phyloP scores from a whole-genome alignment of 352 stramenopile species.

The Pythium pyrilobum region DNA sequence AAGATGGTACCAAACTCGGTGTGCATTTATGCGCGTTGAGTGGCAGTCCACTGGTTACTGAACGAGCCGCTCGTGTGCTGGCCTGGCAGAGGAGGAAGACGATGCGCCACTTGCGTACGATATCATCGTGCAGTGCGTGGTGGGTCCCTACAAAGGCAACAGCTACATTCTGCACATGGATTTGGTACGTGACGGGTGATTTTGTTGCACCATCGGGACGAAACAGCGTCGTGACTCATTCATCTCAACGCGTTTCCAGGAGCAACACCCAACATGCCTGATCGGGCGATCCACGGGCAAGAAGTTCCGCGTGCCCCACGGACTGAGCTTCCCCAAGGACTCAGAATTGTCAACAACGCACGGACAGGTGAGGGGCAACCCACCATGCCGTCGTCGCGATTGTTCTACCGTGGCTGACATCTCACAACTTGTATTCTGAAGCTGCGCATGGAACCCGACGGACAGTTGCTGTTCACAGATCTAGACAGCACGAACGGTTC shows the following conservation, averaged over 20 bases:
- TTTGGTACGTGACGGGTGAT: slow-evolving; percentile 24
- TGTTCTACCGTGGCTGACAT: too few species aligned
- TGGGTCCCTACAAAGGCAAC: slow-evolving; percentile 53
- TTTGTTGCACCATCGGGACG: too few species aligned
- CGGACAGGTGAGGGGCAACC: slow-evolving; percentile 31
- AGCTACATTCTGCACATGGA: slow-evolving; percentile 59
- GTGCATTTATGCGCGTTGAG: neutral
- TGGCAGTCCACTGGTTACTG: neutral
- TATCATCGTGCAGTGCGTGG: slow-evolving; percentile 45
- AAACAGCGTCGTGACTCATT: neutral
- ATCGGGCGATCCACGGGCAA: slow-evolving; percentile 74
- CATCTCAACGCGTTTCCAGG: neutral
- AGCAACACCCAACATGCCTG: slow-evolving; percentile 45
- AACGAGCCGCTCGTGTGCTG: too few species aligned
- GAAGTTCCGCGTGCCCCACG: slow-evolving; percentile 68
- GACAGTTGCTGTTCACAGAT: slow-evolving; percentile 64
- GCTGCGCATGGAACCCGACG: slow-evolving; percentile 61
- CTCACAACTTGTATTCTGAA: slow-evolving; percentile 8
- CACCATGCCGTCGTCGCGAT: neutral
- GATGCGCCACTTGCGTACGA: slow-evolving; percentile 29
- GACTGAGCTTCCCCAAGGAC: slow-evolving; percentile 76
- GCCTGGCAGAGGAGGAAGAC: neutral
- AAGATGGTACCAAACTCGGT: slow-evolving; percentile 3
- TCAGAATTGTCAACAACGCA: slow-evolving; percentile 80
- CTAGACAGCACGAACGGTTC: slow-evolving; percentile 82